Percentiles rank a stretch among this genome's conserved stretches.
Evolutionary conservation across 2,329 filamentous ascomycete species (phyloP).

Genomic region (Penicillium sp.): DNA sequence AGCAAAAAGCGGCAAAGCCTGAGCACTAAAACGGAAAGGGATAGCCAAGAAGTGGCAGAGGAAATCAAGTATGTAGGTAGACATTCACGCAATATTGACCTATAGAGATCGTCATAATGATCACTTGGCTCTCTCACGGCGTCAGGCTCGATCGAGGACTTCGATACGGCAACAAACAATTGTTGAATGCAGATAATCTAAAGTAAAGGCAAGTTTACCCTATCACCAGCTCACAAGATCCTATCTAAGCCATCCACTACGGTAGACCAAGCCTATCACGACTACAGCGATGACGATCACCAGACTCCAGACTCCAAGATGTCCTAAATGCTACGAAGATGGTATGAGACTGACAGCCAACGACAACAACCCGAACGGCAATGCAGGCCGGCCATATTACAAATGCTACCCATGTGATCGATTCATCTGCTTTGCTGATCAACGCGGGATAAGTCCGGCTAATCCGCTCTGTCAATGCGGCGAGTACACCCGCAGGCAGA

Average conservation of each 20-base stretch:
- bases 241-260: neutral
- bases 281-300: neutral
- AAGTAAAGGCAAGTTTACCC: neutral
- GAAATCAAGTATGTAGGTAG: too few species aligned
- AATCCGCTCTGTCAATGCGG: slow-evolving; percentile 10
- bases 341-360: neutral
- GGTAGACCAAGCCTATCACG: neutral
- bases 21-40: too few species aligned
- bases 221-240: neutral
- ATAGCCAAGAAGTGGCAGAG: too few species aligned
- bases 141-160: neutral
- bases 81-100: neutral
- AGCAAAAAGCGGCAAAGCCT: too few species aligned
- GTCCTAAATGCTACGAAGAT: neutral
- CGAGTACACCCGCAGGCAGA: slow-evolving; percentile 3
- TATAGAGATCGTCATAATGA: neutral
- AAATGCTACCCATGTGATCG: neutral
- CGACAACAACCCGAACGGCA: neutral
- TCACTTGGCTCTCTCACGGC: neutral
- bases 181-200: neutral
- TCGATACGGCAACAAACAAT: neutral
- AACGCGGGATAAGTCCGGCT: slow-evolving; percentile 1
- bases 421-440: slow-evolving; percentile 9
- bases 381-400: slow-evolving; percentile 3
- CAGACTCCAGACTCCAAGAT: neutral